These are phyloP conservation scores for Colletotrichum filicis DNA, from an alignment of 2,329 filamentous ascomycete species.

Conservation along the genomic window DNA sequence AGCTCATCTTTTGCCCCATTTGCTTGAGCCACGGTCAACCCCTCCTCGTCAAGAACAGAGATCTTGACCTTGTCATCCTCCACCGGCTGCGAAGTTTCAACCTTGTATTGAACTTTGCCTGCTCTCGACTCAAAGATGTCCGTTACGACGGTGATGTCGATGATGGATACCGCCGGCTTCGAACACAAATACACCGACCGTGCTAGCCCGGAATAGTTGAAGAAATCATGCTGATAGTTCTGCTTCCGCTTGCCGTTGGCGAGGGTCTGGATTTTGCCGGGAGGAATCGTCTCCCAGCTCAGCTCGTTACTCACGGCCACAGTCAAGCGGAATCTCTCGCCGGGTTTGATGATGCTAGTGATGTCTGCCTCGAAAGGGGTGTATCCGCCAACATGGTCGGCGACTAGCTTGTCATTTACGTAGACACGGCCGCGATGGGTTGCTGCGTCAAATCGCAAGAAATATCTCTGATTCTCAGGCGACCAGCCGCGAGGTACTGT, in stretches of 20 bases:
- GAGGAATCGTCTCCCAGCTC: constrained; percentile 43
- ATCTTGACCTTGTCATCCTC: background rate
- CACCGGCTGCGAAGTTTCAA: constrained; percentile 10
- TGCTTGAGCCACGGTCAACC: constrained; percentile 9
- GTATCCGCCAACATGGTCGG: constrained; percentile 42
- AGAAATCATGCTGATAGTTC: constrained; percentile 44
- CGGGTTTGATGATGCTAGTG: constrained; percentile 37
- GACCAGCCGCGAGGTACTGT: constrained; percentile 39
- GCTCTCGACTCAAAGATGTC: constrained; percentile 30
- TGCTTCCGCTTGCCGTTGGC: constrained; percentile 38
- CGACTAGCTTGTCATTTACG: constrained; percentile 40
- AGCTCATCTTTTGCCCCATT: constrained; percentile 32
- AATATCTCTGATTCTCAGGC: constrained; percentile 24
- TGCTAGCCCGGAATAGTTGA: constrained; percentile 43
- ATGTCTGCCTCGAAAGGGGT: constrained; percentile 43
- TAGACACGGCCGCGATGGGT: constrained; percentile 43
- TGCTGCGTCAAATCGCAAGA: constrained; percentile 42
- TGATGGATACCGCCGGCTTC: constrained; percentile 38
- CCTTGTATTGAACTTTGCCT: constrained; percentile 28
- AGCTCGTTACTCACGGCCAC: constrained; percentile 45
- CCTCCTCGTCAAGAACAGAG: constrained; percentile 29
- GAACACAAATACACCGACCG: constrained; percentile 43
- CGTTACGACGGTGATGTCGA: constrained; percentile 40
- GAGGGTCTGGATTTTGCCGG: constrained; percentile 32
- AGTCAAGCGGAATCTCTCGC: constrained; percentile 41